Evolutionary conservation across 1,284 basidiomycete species (phyloP).

Genomic region (Malassezia psittaci): DNA sequence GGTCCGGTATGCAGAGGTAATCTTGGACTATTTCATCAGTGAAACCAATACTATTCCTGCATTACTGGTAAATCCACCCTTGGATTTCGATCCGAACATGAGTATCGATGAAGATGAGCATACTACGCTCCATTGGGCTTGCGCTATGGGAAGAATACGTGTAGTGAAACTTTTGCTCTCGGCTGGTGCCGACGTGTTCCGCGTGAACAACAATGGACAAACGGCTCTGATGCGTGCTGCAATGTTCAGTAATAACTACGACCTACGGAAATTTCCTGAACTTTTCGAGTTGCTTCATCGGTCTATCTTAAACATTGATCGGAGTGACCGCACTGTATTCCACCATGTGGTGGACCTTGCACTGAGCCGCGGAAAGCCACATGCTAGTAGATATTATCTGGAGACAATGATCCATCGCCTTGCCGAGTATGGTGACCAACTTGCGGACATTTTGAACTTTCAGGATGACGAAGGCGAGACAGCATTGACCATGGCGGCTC

Average conservation of each 20-base stretch:
- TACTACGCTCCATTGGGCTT: conserved; percentile 95
- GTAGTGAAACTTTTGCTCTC: conserved; percentile 90
- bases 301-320: conserved; percentile 96
- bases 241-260: conserved; percentile 99
- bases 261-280: conserved; percentile 96
- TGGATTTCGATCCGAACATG: conserved; percentile 90
- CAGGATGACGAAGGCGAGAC: conserved; percentile 99
- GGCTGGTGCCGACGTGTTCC: conserved; percentile 91
- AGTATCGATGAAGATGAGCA: conserved; percentile 97
- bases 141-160: conserved; percentile 94
- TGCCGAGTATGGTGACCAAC: conserved; percentile 87
- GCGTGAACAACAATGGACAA: conserved; percentile 91
- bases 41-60: conserved; percentile 86
- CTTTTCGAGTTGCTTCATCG: conserved; percentile 92
- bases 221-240: conserved; percentile 96
- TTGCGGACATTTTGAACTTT: conserved; percentile 98
- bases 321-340: conserved; percentile 93
- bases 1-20: conserved; percentile 72
- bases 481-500: conserved; percentile 87
- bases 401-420: conserved; percentile 84
- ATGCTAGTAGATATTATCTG: conserved; percentile 97
- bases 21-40: conserved; percentile 97
- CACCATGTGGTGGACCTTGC: conserved; percentile 99
- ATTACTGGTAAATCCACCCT: conserved; percentile 75
- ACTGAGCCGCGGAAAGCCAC: conserved; percentile 91